Conservation (phyloP, 352 stramenopile species). For the Phytophthora multivora region DNA sequence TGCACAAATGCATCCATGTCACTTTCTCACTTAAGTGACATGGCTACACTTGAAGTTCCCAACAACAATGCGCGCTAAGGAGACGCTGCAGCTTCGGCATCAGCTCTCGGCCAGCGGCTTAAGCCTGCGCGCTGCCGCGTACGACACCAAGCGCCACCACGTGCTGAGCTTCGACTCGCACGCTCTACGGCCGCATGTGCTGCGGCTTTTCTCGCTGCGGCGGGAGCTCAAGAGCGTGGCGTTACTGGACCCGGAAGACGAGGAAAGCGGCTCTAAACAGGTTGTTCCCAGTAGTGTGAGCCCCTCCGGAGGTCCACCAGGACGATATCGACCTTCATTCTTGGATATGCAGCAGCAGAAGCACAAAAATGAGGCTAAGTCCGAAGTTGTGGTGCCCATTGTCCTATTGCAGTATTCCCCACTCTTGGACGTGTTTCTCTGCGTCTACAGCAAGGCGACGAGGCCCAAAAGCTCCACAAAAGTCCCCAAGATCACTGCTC, state of each 20-base stretch:
- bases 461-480: conserved; percentile 1
- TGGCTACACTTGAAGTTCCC: conserved; percentile 8
- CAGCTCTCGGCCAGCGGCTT: conserved; percentile 67
- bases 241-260: conserved; percentile 44
- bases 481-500: conserved; percentile 20
- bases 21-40: conserved; percentile 6
- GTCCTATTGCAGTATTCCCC: conserved; percentile 52
- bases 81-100: conserved; percentile 80
- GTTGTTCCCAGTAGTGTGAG: not conserved
- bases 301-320: conserved; percentile 4
- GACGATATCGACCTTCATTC: conserved; percentile 15
- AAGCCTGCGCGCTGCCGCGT: conserved; percentile 54
- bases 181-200: conserved; percentile 46
- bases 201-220: conserved; percentile 76
- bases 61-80: conserved; percentile 25
- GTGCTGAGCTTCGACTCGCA: conserved; percentile 65
- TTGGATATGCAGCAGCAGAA: conserved; percentile 22
- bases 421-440: conserved; percentile 62
- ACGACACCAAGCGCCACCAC: conserved; percentile 74
- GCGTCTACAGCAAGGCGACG: conserved; percentile 47
- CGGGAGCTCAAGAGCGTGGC: conserved; percentile 62
- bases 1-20: conserved; percentile 9
- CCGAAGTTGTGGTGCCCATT: conserved; percentile 16
- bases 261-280: not conserved
- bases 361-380: not conserved